Evolutionary conservation across 169 alveolate genomes (phyloP), one percentile per base, ranked within the genome.

Genomic region (Eimeria acervulina): DNA sequence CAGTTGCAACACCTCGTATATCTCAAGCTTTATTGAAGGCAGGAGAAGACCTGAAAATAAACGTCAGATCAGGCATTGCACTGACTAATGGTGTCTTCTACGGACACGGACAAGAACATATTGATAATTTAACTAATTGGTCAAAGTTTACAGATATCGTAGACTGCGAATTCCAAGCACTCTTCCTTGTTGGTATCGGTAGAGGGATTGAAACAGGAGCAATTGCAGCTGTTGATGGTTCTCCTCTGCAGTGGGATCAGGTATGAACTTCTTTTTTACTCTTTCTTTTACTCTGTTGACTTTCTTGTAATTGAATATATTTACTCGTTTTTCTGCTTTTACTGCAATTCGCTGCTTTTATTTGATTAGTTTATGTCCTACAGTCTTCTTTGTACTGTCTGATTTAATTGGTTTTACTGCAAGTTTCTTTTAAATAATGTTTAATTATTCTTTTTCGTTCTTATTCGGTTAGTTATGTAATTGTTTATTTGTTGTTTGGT

Each of bases 131-230:
- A 47, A 51, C 42, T 3, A 52, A 40, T 33, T 87, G 90, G 84
- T 0, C 78, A 19, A 72, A 83, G 28, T 66, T 51, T 40, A 51
- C 94, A 19, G 97, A 72, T 17, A 70, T 61, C 17, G 51, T 95
- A 10, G 97, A 95, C 26, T 89, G 93, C 94, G 97, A 95, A 68
- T 47, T 61, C n/a, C 36, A 92, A 23, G 81, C 95, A 5, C 36
- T 95, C 13, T 81, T 90, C 88, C 90, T 52, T 21, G 68, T 91
- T 2, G 94, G 89, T 23, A 44, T 59, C 0, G 85, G 61, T 23
- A 59, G 95, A 4, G 80, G 95, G n/a, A 36, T 93, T 23, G 76
- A 44, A 23, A 38, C 96, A 3, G 95, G 91, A 21, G 97, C 61
- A 10, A 80, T 95, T 61, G 51, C 47, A 2, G 63, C 95, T 26